phyloP scores from a whole-genome alignment of 192 early-diverging fungal genomes.

The Backusella luteola region DNA sequence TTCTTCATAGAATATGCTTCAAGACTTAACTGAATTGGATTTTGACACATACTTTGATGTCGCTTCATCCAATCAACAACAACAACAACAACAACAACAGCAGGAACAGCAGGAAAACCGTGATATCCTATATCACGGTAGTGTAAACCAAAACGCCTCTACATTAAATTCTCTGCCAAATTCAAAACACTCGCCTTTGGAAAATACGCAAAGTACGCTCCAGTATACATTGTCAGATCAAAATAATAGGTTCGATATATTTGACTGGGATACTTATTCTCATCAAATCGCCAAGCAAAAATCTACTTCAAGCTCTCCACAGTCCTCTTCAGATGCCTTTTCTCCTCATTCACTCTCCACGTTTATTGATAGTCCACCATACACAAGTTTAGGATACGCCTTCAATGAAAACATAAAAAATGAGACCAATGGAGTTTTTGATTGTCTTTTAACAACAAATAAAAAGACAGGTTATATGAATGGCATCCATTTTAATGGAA shows the following conservation, averaged over 20 bases:
- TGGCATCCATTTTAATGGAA: slow-evolving; percentile 1
- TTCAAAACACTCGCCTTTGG: background rate
- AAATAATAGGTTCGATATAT: background rate
- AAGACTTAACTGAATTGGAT: slow-evolving; percentile 17
- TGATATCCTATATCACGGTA: background rate
- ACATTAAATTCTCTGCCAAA: background rate
- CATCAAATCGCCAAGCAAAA: background rate
- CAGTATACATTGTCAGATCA: background rate
- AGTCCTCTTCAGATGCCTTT: slow-evolving; percentile 4
- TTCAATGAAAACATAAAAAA: background rate
- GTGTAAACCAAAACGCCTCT: background rate
- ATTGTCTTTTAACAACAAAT: background rate
- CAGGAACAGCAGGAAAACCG: background rate
- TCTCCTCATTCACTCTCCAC: slow-evolving; percentile 3
- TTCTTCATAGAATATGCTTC: slow-evolving; percentile 16
- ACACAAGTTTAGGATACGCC: background rate
- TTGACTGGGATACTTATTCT: background rate
- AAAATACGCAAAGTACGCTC: background rate
- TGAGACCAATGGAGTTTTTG: background rate
- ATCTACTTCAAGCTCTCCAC: slow-evolving; percentile 1
- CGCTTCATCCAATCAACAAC: slow-evolving; percentile 11
- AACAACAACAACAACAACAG: slow-evolving; percentile 1
- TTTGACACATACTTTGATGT: slow-evolving; percentile 21
- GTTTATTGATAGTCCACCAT: background rate
- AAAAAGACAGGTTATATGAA: background rate